Conservation (phyloP, 2,329 filamentous ascomycete genomes). For the Macroventuria anomochaeta region DNA sequence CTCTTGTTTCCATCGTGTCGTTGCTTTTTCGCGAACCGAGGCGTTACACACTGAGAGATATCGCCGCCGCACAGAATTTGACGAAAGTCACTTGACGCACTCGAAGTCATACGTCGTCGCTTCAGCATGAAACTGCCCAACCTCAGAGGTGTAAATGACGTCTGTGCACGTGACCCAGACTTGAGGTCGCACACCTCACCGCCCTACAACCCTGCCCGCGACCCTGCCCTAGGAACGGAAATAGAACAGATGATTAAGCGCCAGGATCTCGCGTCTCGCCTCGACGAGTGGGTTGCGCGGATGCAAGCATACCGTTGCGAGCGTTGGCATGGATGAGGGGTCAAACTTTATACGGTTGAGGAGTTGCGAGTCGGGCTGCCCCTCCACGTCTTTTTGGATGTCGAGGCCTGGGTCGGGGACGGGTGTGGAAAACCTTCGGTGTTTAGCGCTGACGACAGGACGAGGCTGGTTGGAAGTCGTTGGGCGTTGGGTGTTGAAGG, state of each 20-base stretch:
- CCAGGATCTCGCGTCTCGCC: constrained; percentile 1
- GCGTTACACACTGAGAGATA: neutral
- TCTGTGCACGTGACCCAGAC: constrained; percentile 3
- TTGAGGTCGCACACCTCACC: constrained; percentile 9
- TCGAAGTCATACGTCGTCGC: neutral
- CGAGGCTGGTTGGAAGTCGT: neutral
- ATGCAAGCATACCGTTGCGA: constrained; percentile 16
- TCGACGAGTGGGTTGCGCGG: neutral
- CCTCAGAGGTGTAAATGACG: neutral
- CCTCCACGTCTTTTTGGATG: neutral
- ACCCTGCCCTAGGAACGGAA: constrained; percentile 1
- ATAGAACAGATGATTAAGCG: constrained; percentile 6
- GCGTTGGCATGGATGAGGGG: constrained; percentile 1
- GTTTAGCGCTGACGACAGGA: neutral
- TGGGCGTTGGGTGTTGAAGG: neutral
- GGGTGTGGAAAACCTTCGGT: neutral
- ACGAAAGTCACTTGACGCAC: neutral
- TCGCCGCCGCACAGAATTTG: neutral
- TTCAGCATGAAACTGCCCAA: neutral
- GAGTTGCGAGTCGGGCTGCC: neutral
- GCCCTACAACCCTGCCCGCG: neutral
- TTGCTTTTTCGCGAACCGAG: neutral
- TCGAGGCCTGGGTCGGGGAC: neutral
- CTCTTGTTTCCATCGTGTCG: neutral
- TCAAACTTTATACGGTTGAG: neutral